Base-by-base conservation (phyloP, 2,329 filamentous ascomycete genomes). In the Hypoxylon sp. region DNA sequence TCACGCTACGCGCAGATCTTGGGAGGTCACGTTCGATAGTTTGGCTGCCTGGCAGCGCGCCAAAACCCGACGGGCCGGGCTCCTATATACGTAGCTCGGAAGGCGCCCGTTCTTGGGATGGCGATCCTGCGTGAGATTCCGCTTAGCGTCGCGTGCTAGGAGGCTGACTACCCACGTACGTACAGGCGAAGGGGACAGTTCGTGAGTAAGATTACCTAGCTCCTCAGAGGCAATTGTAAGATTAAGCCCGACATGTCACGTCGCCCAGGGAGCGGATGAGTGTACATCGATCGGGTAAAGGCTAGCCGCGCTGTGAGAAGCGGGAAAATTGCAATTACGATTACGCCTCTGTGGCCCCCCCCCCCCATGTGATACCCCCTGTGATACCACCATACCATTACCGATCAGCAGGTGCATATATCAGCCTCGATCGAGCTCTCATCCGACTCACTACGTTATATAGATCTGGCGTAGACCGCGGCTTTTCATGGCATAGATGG, bases 51-150 rank as follows among this genome's bases (percentile, higher is more conserved):
- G 21, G 4, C 5, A 10, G 13, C 35, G 35, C 35, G 3, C 3
- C 21, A n/a, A 18, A 17, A 45, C 42, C 42, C 42, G 17, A 21
- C 15, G 11, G 26, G 26, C 42, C 15, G 42, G 42, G 27, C 26
- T 18, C 42, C 23, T 21, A 46, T 21, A 33, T 46, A 33, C 10
- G 18, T 17, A 31, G 13, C 5, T 15, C n/a, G 15, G 41, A 42
- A 11, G 37, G 13, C 21, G 38, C 1, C 13, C 18, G 11, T 10
- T 41, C 17, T 35, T 17, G 26, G 47, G 21, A 7, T 45, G 42
- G n/a, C 23, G 41, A 56, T 55, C 56, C 56, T 31, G 33, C 5
- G 29, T 56, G 31, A 51, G 29, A 55, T 48, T 45, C 15, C 13
- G 37, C 37, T 40, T 40, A 40, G 37, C 37, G 37, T 40, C 37